These are phyloP conservation scores for Nitzschia inconspicua DNA, from an alignment of 108 stramenopile species.

Conservation along the genomic window DNA sequence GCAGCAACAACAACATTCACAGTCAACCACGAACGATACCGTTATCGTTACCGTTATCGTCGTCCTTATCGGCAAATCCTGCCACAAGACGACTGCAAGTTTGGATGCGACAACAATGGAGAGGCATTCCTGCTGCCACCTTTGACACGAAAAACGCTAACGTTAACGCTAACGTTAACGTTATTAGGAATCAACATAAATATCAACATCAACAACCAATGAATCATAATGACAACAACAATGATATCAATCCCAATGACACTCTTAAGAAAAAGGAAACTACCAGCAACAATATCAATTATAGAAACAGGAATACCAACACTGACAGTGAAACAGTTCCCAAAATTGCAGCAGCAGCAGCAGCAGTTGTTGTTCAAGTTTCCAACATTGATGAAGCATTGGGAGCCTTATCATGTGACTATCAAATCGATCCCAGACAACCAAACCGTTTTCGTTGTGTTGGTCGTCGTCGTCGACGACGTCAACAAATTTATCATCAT, in stretches of 20 bases:
- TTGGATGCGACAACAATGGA: conserved; percentile 5
- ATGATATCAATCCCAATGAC: not conserved
- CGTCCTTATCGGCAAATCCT: not conserved
- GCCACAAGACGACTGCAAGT: not conserved
- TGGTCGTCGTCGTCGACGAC: not conserved
- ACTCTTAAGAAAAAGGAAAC: not conserved
- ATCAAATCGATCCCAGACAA: not conserved
- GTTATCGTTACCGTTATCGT: not conserved
- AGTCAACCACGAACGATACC: too few species aligned
- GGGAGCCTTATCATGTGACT: not conserved
- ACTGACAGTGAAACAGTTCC: not conserved
- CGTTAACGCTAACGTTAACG: not conserved
- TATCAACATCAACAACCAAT: not conserved
- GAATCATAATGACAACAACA: not conserved
- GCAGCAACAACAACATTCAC: not conserved
- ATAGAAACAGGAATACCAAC: not conserved
- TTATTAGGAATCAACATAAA: not conserved
- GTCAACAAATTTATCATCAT: not conserved
- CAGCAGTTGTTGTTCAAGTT: not conserved
- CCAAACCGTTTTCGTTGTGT: not conserved
- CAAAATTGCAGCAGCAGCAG: not conserved
- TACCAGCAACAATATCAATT: not conserved
- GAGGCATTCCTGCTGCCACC: not conserved
- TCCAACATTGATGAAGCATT: too few species aligned
- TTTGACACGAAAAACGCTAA: not conserved